Evolutionary conservation across 208 protist genomes (phyloP).

Genomic region (Vickermania ingenoplastis): DNA sequence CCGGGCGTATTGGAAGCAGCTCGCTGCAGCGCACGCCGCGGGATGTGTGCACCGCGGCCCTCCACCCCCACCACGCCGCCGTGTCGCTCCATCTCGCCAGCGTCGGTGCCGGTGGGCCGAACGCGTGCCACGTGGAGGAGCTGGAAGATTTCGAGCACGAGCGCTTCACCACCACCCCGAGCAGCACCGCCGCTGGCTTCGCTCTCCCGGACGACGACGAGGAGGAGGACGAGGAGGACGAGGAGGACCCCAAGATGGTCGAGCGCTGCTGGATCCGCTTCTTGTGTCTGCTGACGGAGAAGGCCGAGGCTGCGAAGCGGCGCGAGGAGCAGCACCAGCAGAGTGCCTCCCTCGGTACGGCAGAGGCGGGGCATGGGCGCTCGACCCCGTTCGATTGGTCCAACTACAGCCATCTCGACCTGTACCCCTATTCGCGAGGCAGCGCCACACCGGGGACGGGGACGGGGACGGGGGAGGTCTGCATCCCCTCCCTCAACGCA

Average conservation of each 20-base stretch:
- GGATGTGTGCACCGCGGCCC: too few relatives aligned
- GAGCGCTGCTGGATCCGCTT: conserved; percentile 10
- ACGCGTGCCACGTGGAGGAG: not conserved
- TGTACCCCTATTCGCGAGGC: too few relatives aligned
- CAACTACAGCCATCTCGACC: not conserved
- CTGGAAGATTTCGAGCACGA: not conserved
- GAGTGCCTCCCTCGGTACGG: not conserved
- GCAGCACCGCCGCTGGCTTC: not conserved
- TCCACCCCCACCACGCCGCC: too few relatives aligned
- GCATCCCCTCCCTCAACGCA: not conserved
- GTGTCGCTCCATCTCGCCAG: too few relatives aligned
- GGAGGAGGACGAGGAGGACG: not conserved
- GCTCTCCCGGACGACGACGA: not conserved
- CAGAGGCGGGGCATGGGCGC: not conserved
- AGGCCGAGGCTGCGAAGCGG: conserved; percentile 1
- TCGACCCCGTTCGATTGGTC: not conserved
- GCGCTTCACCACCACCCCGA: not conserved
- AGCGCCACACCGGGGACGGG: too few relatives aligned
- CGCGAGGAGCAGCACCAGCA: not conserved
- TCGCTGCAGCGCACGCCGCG: not conserved
- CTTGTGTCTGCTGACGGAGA: conserved; percentile 4
- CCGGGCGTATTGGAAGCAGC: not conserved
- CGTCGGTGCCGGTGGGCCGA: too few relatives aligned
- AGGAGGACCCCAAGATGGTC: conserved; percentile 1
- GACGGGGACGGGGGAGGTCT: not conserved